Conservation (phyloP, 1,284 basidiomycete species). For the Ceratobasidium sp. region DNA sequence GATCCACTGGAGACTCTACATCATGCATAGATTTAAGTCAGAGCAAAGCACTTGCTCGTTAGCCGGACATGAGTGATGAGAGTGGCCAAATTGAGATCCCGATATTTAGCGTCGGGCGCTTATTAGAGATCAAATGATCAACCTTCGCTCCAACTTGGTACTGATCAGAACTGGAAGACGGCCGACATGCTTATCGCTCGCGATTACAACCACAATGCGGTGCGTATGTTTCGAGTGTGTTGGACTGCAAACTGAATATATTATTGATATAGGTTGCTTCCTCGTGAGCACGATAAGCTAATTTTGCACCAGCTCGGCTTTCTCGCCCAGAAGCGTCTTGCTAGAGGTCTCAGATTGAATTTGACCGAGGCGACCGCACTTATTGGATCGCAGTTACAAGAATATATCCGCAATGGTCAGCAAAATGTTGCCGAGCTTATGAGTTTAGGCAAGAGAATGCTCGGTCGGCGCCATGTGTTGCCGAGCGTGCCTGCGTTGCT, state of each 20-base stretch:
- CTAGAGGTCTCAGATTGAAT: constrained; percentile 89
- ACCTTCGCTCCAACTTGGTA: constrained; percentile 6
- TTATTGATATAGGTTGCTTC: constrained; percentile 36
- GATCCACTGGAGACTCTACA: too few species aligned
- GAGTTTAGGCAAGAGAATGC: constrained; percentile 88
- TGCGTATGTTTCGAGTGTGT: neutral
- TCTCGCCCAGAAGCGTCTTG: constrained; percentile 93
- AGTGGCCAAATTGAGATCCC: neutral
- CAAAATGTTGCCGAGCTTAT: constrained; percentile 90
- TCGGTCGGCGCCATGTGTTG: constrained; percentile 92
- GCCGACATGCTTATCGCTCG: constrained; percentile 35
- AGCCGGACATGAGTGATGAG: neutral
- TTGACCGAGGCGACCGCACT: constrained; percentile 89
- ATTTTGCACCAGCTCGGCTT: constrained; percentile 72
- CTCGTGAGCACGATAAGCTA: constrained; percentile 56
- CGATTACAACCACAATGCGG: constrained; percentile 34
- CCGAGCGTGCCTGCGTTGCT: constrained; percentile 74
- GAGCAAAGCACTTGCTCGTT: too few species aligned
- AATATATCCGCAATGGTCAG: constrained; percentile 93
- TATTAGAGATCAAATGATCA: neutral
- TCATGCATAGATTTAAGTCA: too few species aligned
- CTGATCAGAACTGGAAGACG: constrained; percentile 22
- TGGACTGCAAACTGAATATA: neutral
- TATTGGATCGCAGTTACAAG: constrained; percentile 91
- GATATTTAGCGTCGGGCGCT: constrained; percentile 2